Base-by-base conservation (phyloP, 75 land plant species). In the Larix kaempferi region DNA sequence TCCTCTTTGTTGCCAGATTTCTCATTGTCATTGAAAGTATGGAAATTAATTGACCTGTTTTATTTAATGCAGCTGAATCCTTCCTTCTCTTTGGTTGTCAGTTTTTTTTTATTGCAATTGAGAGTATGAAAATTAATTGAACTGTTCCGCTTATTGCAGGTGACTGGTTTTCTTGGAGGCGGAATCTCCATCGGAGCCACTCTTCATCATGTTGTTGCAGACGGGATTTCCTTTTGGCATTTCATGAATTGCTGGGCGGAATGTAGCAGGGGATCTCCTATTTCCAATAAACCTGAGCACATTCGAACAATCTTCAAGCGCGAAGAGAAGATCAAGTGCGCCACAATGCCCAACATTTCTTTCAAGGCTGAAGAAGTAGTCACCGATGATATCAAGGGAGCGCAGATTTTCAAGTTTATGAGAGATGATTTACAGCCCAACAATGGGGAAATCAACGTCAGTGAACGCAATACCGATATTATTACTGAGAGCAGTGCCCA, bases 211-310 rank as follows among this genome's bases (percentile, higher is more conserved):
- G 80, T 76, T 6, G 82, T 76, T 1, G 81, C 80, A 19, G 93
- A 91, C 58, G 91, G 89, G 13, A 74, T 77, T 25, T 86, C 85
- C 22, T 74, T 77, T 44, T 80, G 71, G 81, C 75, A 84, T 21
- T 89, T 91, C 85, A 78, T 89, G 86, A 84, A 79, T 23, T 73
- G 87, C 1, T 91, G 93, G 93, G 83, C 85, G 6, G 80, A 81
- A 6, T 17, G 80, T 17, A 71, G 58, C 62, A 67, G 75, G 41
- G 66, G 66, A 2, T 15, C 29, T 13, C 66, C 37, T 0, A 2
- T 63, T 63, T 10, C 2, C 15, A 27, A 63, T 2, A 14, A 2
- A 3, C 66, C 66, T 15, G 14, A 23, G 35, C 16, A 13, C 17
- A 27, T 12, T 15, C 22, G 66, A 63, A 13, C 66, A 63, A 10